Conservation (phyloP, 2,329 filamentous ascomycete genomes). For the Cordyceps farinosa region DNA sequence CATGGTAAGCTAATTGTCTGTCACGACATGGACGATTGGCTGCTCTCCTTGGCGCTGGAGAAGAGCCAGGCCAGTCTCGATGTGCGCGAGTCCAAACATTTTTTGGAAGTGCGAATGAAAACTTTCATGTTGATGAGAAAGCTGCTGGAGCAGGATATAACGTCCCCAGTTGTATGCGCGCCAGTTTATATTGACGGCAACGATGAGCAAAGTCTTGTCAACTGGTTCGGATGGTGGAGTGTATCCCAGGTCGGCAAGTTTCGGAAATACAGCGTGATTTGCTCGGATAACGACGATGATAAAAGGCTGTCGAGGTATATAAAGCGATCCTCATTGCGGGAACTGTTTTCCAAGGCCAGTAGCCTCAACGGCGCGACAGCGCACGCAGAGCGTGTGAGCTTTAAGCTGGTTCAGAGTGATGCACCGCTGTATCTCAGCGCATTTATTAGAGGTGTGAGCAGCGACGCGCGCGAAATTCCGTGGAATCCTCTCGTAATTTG, state of each 20-base stretch:
- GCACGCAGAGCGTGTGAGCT: neutral
- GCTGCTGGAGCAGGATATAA: neutral
- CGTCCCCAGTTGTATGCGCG: conserved; percentile 42
- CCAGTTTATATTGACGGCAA: conserved; percentile 49
- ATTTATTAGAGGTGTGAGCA: neutral
- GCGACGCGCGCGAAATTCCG: neutral
- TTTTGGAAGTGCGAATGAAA: neutral
- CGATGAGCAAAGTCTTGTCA: conserved; percentile 60
- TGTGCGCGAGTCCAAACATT: neutral
- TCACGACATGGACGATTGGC: conserved; percentile 29
- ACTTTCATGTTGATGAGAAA: conserved; percentile 10
- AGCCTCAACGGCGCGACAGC: neutral
- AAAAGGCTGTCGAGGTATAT: conserved; percentile 26
- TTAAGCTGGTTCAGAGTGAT: neutral
- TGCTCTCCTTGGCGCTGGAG: conserved; percentile 27
- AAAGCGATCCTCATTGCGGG: conserved; percentile 17
- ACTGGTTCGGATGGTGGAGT: conserved; percentile 62
- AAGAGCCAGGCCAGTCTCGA: conserved; percentile 18
- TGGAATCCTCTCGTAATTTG: conserved; percentile 7
- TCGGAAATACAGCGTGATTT: conserved; percentile 54
- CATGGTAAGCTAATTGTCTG: conserved; percentile 30
- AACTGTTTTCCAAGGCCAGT: neutral
- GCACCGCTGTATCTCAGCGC: neutral
- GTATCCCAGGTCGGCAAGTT: conserved; percentile 45
- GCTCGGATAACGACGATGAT: conserved; percentile 34